Evolutionary conservation across 306 rosid genomes (phyloP), one percentile per base, ranked within the genome.

Genomic region (Arachis stenosperma): DNA sequence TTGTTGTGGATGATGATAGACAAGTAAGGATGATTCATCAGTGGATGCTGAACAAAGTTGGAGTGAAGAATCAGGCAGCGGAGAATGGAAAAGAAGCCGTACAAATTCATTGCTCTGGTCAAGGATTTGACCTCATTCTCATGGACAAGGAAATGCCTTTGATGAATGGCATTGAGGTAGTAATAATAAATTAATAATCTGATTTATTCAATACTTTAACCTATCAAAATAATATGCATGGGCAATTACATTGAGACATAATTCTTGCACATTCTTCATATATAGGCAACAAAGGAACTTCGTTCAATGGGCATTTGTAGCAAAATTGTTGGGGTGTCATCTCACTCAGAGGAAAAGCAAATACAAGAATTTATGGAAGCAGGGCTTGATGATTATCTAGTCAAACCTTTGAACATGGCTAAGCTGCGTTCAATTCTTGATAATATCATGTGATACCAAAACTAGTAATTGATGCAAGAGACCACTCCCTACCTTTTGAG

Each of bases 141-240:
- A 91, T 89, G 97, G 96, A 89, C 71, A 65, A 42, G 64, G 93
- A 89, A n/a, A 89, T 91, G 97, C 93, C 96, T 30, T 6, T 86
- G 50, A 87, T 89, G 96, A 61, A 82, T 78, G 96, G 96, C 67
- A 83, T 86, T 44, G 83, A 87, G 90, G 97, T 81, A 74, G 37
- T 33, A 22, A 22, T 22, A 22, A 22, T 22, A 22, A 22, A 22
- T 22, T 22, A 22, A 22, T 22, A 1, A 22, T 22, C 27, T 22
- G 27, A 33, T 33, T 33, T 4, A 33, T 33, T 33, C 37, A 33
- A 33, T 33, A 33, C 37, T 3, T 33, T 33, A 33, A 33, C 37
- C 4, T 33, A 33, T 33, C 4, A 33, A 33, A 33, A 33, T 33
- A 51, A 51, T 51, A 51, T 62, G 67, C 80, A 22, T 22, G 27